Evolutionary conservation across 139 green algal species (phyloP).

Genomic region (Tetratostichococcus sp.): DNA sequence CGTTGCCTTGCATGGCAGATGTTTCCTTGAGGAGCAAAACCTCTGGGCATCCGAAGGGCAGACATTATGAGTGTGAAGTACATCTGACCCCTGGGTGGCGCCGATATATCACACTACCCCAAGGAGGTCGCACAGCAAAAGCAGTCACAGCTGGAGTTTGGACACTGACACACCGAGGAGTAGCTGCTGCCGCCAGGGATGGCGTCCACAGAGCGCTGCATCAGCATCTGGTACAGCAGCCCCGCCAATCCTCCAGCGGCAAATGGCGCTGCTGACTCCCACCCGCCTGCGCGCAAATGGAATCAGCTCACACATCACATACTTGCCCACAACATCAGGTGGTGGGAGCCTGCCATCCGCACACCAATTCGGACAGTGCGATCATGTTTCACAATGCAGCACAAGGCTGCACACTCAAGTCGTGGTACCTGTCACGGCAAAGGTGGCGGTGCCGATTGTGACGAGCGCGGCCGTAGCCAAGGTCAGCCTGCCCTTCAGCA

Average conservation of each 20-base stretch:
- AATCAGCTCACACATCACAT: not conserved
- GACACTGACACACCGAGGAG: not conserved
- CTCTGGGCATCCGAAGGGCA: too few species aligned
- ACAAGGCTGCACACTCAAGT: too few species aligned
- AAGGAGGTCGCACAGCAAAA: too few species aligned
- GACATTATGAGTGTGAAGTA: too few species aligned
- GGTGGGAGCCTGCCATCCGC: too few species aligned
- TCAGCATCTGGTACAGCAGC: conserved; percentile 67
- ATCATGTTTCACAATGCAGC: too few species aligned
- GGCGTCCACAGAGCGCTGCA: conserved; percentile 47
- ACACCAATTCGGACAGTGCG: too few species aligned
- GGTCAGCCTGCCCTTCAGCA: conserved; percentile 64
- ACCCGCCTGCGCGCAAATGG: not conserved
- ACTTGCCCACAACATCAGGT: too few species aligned
- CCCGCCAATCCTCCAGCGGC: conserved; percentile 47
- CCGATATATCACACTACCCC: too few species aligned
- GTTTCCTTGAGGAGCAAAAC: not conserved
- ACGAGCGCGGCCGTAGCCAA: conserved; percentile 56
- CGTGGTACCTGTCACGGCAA: not conserved
- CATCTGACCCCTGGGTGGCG: too few species aligned
- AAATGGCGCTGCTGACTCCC: conserved; percentile 61
- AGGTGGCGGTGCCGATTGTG: conserved; percentile 32
- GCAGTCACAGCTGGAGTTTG: too few species aligned
- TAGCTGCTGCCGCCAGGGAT: conserved; percentile 7
- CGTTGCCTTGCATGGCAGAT: too few species aligned